Conservation (phyloP, 768 basidiomycete species). For the Russula sp. region DNA sequence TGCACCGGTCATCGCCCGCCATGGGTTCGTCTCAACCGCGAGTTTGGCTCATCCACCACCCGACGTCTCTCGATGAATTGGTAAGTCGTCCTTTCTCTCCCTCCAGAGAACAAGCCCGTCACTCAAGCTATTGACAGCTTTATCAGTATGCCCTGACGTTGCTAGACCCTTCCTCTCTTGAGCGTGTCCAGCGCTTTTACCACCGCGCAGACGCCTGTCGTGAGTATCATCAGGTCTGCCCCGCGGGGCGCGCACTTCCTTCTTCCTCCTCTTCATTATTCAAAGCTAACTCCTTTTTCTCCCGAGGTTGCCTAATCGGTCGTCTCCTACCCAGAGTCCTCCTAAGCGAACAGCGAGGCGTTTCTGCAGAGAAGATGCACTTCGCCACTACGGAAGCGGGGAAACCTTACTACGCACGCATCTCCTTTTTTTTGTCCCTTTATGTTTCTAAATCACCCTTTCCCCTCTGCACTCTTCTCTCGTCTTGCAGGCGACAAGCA, state of each 20-base stretch:
- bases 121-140: constrained; percentile 35
- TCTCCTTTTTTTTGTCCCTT: not conserved
- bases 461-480: not conserved
- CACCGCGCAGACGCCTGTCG: constrained; percentile 70
- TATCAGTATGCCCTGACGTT: constrained; percentile 52
- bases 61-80: constrained; percentile 15
- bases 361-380: constrained; percentile 38
- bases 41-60: constrained; percentile 18
- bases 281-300: not conserved
- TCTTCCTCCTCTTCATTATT: not conserved
- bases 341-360: constrained; percentile 50
- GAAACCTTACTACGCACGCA: constrained; percentile 70
- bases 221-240: constrained; percentile 25
- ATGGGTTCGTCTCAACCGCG: not conserved
- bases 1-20: not conserved
- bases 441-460: not conserved
- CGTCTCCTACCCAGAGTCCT: constrained; percentile 63
- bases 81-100: constrained; percentile 4
- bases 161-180: constrained; percentile 49
- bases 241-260: not conserved
- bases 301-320: constrained; percentile 66
- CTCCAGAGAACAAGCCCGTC: not conserved
- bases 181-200: constrained; percentile 58
- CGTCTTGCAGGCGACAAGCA: constrained; percentile 34
- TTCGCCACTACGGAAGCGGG: constrained; percentile 54